Conservation (phyloP, 495 filamentous ascomycete genomes). For the Xylaria nigripes region DNA sequence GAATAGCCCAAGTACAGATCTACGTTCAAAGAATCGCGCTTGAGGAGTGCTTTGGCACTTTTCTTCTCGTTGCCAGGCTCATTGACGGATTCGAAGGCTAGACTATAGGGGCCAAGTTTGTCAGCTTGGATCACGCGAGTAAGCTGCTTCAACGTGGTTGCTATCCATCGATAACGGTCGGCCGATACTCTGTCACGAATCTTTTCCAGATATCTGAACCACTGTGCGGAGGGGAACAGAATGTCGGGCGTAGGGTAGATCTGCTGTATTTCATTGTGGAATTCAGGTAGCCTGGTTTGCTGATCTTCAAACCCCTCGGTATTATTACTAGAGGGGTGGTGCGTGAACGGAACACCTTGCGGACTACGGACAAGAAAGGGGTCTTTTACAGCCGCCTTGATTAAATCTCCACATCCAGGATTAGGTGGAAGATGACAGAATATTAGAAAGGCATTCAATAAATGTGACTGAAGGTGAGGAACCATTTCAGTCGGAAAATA, state of each 20-base stretch:
- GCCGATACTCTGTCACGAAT: constrained; percentile 16
- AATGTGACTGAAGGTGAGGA: constrained; percentile 27
- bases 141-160: constrained; percentile 48
- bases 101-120: constrained; percentile 57
- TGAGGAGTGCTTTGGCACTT: constrained; percentile 63
- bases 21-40: constrained; percentile 54
- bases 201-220: constrained; percentile 33
- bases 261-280: constrained; percentile 26
- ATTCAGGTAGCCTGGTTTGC: constrained; percentile 24
- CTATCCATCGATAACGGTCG: constrained; percentile 40
- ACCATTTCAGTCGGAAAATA: constrained; percentile 36
- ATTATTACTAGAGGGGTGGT: constrained; percentile 1
- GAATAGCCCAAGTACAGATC: constrained; percentile 73
- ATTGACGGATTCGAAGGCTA: constrained; percentile 60
- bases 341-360: constrained; percentile 3
- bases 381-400: constrained; percentile 24
- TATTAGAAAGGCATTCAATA: constrained; percentile 60
- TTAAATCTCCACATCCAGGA: constrained; percentile 9
- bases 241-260: constrained; percentile 29
- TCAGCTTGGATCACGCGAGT: constrained; percentile 36
- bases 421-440: constrained; percentile 63
- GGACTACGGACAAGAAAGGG: constrained; percentile 26
- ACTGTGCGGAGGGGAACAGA: constrained; percentile 27
- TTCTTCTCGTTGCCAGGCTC: constrained; percentile 53
- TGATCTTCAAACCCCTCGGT: constrained; percentile 16